A percentile compares a stretch with the other conserved stretches of the same genome.
phyloP scores from a whole-genome alignment of 768 basidiomycete genomes.

The Hirschioporus abietinus region DNA sequence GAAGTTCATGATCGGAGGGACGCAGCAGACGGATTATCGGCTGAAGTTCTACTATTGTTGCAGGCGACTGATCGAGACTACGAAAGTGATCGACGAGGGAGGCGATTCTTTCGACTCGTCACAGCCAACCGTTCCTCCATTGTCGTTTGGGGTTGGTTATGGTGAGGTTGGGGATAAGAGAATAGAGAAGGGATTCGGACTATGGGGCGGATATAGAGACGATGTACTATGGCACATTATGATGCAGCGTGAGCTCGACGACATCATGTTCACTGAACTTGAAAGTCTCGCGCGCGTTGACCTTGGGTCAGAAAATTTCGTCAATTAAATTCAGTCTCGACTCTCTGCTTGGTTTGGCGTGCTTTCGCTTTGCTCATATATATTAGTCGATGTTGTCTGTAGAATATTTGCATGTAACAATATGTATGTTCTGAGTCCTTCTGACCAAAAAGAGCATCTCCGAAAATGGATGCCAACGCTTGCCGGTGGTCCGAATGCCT shows the following conservation, averaged over 20 bases:
- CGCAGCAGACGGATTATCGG: conserved; percentile 46
- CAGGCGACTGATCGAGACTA: conserved; percentile 66
- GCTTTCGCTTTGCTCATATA: conserved; percentile 10
- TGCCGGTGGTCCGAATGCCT: too few relatives aligned
- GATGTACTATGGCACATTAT: conserved; percentile 63
- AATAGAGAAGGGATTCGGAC: conserved; percentile 67
- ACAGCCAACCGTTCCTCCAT: conserved; percentile 49
- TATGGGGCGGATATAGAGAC: conserved; percentile 69
- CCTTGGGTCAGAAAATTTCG: background rate
- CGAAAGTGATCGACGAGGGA: conserved; percentile 74
- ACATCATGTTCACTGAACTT: conserved; percentile 69
- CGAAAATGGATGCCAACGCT: background rate
- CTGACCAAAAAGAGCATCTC: background rate
- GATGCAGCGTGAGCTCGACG: conserved; percentile 63
- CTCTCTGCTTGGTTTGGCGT: conserved; percentile 1
- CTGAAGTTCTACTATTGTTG: conserved; percentile 47
- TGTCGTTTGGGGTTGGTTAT: conserved; percentile 84
- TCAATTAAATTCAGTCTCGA: conserved; percentile 20
- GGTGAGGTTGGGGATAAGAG: conserved; percentile 63
- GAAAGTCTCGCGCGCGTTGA: conserved; percentile 74
- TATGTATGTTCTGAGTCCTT: background rate
- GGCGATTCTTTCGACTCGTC: conserved; percentile 70
- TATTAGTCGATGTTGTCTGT: background rate
- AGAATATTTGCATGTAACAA: background rate
- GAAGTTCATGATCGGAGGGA: conserved; percentile 41